These are phyloP conservation scores for Myochromella boudieri DNA, from an alignment of 768 basidiomycete genomes.

Conservation along the genomic window DNA sequence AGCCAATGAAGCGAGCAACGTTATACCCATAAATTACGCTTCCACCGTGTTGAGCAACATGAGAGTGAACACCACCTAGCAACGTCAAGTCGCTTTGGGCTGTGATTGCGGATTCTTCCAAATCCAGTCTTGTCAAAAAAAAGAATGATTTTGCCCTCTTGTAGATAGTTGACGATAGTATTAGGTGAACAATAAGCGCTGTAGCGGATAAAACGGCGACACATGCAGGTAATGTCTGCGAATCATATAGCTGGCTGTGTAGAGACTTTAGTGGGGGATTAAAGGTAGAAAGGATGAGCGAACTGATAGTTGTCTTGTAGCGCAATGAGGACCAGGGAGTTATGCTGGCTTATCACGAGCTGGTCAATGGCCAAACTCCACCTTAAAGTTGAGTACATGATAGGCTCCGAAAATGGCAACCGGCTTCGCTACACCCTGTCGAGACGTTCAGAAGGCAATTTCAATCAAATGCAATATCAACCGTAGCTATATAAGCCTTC, in stretches of 20 bases:
- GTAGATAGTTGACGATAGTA: slow-evolving; percentile 7
- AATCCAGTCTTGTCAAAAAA: background rate
- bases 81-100: background rate
- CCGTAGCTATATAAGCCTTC: too few species aligned
- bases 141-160: slow-evolving; percentile 7
- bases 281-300: background rate
- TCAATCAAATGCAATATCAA: too few species aligned
- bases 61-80: background rate
- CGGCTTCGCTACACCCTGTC: too few species aligned
- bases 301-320: slow-evolving; percentile 1
- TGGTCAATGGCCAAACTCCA: background rate
- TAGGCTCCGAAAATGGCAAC: too few species aligned
- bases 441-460: too few species aligned
- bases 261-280: background rate
- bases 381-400: slow-evolving; percentile 4
- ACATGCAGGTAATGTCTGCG: slow-evolving; percentile 18
- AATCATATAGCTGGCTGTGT: slow-evolving; percentile 7
- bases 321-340: background rate
- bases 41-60: slow-evolving; percentile 40
- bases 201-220: slow-evolving; percentile 16
- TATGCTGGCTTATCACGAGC: slow-evolving; percentile 1
- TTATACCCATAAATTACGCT: slow-evolving; percentile 46
- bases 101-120: slow-evolving; percentile 2
- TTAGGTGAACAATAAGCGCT: slow-evolving; percentile 14
- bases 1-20: slow-evolving; percentile 42